Percentiles rank a stretch among this genome's conserved stretches.
Evolutionary conservation across 352 stramenopile genomes (phyloP).

Genomic region (Globisporangium heterothallicum): DNA sequence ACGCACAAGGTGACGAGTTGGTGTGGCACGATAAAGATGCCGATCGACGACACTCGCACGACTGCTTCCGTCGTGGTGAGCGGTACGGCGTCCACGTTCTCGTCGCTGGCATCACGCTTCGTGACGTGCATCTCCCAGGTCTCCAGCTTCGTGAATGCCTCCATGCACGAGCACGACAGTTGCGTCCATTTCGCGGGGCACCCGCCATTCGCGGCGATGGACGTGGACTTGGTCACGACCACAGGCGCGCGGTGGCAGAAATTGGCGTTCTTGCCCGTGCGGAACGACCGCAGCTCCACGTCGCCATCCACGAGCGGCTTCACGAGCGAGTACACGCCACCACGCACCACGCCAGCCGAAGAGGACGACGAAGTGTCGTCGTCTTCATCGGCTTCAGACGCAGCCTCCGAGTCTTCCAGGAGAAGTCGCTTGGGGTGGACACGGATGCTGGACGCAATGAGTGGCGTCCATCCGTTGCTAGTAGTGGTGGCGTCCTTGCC

Average conservation of each 20-base stretch:
- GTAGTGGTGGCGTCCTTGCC: too few relatives aligned
- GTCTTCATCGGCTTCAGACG: too few relatives aligned
- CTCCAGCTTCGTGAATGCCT: not conserved
- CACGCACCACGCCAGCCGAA: too few relatives aligned
- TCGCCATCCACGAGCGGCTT: not conserved
- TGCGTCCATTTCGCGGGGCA: not conserved
- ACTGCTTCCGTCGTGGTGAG: not conserved
- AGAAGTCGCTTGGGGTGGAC: too few relatives aligned
- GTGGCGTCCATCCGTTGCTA: too few relatives aligned
- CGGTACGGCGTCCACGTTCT: too few relatives aligned
- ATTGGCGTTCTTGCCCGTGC: not conserved
- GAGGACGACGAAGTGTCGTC: too few relatives aligned
- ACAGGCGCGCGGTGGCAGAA: not conserved
- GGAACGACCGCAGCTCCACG: not conserved
- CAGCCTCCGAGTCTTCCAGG: too few relatives aligned
- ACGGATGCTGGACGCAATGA: too few relatives aligned
- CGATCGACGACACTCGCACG: not conserved
- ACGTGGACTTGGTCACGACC: not conserved
- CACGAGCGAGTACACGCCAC: not conserved
- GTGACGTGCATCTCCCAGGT: not conserved
- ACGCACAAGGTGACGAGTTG: not conserved
- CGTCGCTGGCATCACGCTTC: not conserved
- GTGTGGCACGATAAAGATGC: not conserved
- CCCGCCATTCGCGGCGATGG: not conserved
- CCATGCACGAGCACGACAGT: not conserved